Base-by-base conservation (phyloP, 768 basidiomycete genomes). In the Boletus reticuloceps region DNA sequence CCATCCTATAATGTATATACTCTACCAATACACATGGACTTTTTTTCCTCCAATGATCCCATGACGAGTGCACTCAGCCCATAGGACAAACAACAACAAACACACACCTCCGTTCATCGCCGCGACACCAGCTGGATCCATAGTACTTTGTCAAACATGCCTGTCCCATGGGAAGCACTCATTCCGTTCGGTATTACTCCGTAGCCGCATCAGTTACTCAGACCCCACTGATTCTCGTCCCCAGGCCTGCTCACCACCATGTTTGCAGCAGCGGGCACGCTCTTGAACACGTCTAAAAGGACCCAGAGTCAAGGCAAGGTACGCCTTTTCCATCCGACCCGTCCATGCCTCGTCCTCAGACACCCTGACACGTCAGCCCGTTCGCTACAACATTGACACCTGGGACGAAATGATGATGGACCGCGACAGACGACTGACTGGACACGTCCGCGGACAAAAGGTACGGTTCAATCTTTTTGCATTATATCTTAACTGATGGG, bases 391-490 rank as follows among this genome's bases (percentile, higher is more conserved):
- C 50, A 67, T 96, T 34, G 96, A 98, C 66, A 72, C 80, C 20
- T 98, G 93, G 94, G 96, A 98, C 58, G 82, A 89, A 50, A 91
- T 91, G 89, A 92, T 98, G 93, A 93, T 98, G 87, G 83, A 86
- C 65, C 79, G 96, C 53, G 96, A 98, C 75, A 79, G 81, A 66
- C 79, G 90, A 59, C 71, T 98, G 66, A 97, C 94, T 3, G 96
- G 96, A 13, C 89, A 90, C 67, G 64, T 74, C 64, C 82, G 96
- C 60, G 93, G 93, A 51, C 96, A 98, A 70, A 79, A 80, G 69
- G 95, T 95, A 69, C 65, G 91, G 45, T 29, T 10, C 13, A 13
- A 34, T 34, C 32, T 0, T 34, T 32, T 22, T 25, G 4, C 25
- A 25, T 25, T 13, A 14, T 14, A 40, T 41, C 12, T 22, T 39